Evolutionary conservation across 2,329 filamentous ascomycete species (phyloP).

Genomic region (Xylaria sp.): DNA sequence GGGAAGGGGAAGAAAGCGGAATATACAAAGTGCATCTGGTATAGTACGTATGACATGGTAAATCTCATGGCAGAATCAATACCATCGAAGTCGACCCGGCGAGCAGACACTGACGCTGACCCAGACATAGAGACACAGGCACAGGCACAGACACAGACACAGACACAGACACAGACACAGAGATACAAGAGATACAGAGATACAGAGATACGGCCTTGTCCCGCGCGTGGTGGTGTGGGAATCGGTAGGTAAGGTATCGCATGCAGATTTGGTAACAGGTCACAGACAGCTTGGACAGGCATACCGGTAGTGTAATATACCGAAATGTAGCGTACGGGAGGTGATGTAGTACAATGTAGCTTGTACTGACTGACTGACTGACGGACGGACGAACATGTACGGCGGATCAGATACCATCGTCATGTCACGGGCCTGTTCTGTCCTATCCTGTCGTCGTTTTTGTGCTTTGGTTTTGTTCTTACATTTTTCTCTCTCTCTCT

Average conservation of each 20-base stretch:
- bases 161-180: too few relatives aligned
- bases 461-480: not conserved
- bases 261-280: constrained; percentile 38
- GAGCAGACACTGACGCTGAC: not conserved
- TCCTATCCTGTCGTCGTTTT: not conserved
- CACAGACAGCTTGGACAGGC: constrained; percentile 25
- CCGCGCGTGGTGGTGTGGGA: constrained; percentile 30
- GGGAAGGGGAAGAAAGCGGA: constrained; percentile 22
- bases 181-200: too few relatives aligned
- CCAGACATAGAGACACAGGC: too few relatives aligned
- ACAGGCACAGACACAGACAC: not conserved
- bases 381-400: not conserved
- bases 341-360: not conserved
- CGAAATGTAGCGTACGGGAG: not conserved
- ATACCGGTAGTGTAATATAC: constrained; percentile 8
- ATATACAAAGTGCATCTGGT: constrained; percentile 30
- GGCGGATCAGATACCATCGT: constrained; percentile 14
- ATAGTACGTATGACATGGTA: constrained; percentile 35
- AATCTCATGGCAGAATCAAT: constrained; percentile 28
- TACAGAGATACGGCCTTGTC: constrained; percentile 27
- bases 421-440: not conserved
- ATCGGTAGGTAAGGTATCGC: constrained; percentile 14
- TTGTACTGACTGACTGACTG: constrained; percentile 3
- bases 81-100: constrained; percentile 20
- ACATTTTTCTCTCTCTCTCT: not conserved